Evolutionary conservation across 2,329 filamentous ascomycete species (phyloP).

Genomic region (Alternaria arborescens): DNA sequence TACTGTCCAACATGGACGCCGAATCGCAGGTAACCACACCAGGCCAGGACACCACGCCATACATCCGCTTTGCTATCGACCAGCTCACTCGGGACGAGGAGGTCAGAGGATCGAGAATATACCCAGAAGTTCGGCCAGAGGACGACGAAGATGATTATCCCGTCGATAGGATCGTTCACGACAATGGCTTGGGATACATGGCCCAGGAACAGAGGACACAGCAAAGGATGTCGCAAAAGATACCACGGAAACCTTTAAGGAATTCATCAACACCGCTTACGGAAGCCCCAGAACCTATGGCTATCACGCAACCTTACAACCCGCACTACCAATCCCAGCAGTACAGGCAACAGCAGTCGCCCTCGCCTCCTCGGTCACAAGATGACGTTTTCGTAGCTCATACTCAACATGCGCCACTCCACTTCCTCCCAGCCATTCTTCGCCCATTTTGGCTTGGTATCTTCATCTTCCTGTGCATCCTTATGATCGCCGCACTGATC

Average conservation of each 20-base stretch:
- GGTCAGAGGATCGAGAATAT: constrained; percentile 62
- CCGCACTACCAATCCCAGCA: constrained; percentile 8
- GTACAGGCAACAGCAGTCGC: constrained; percentile 13
- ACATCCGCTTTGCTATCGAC: constrained; percentile 88
- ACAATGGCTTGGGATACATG: constrained; percentile 50
- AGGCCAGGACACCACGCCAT: constrained; percentile 83
- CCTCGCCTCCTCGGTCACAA: constrained; percentile 25
- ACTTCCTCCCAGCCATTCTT: constrained; percentile 76
- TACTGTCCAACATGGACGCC: constrained; percentile 40
- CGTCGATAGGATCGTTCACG: constrained; percentile 59
- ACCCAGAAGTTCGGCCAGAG: constrained; percentile 44
- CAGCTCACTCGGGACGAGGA: constrained; percentile 81
- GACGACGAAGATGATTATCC: constrained; percentile 56
- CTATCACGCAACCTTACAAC: constrained; percentile 9
- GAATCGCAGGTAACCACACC: constrained; percentile 59
- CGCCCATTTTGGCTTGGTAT: constrained; percentile 70
- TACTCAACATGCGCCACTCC: constrained; percentile 60
- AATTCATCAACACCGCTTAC: constrained; percentile 21
- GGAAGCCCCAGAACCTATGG: constrained; percentile 14
- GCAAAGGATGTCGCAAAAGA: constrained; percentile 38
- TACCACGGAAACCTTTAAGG: constrained; percentile 29
- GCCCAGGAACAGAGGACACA: constrained; percentile 43
- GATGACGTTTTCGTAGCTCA: constrained; percentile 60
- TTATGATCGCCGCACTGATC: constrained; percentile 76
- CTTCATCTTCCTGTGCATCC: constrained; percentile 68